Percentiles rank a stretch among this genome's conserved stretches.
These are phyloP conservation scores for Cylindrotheca closterium DNA, from an alignment of 108 stramenopile genomes.

Conservation along the genomic window DNA sequence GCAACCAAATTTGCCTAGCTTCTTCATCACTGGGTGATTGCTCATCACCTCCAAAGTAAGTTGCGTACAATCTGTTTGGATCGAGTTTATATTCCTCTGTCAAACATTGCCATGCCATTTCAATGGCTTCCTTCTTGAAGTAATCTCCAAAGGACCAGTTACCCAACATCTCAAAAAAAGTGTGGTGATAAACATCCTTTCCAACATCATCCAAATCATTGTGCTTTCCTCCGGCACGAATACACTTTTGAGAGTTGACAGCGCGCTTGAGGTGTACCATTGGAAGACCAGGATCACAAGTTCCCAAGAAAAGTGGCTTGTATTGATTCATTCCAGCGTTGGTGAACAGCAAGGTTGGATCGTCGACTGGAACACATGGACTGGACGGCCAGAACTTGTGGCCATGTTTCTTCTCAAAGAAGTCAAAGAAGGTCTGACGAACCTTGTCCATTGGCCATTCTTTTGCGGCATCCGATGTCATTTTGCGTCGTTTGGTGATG, in stretches of 20 bases:
- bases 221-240: slow-evolving; percentile 99
- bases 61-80: slow-evolving; percentile 88
- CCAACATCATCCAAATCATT: slow-evolving; percentile 99
- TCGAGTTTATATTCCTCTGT: slow-evolving; percentile 89
- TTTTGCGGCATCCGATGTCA: slow-evolving; percentile 15
- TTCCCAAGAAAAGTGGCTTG: slow-evolving; percentile 97
- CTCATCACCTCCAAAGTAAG: slow-evolving; percentile 98
- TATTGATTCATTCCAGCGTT: slow-evolving; percentile 99
- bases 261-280: slow-evolving; percentile 90
- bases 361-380: slow-evolving; percentile 98
- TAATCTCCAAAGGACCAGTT: slow-evolving; percentile 99
- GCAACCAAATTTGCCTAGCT: slow-evolving; percentile 89
- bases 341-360: slow-evolving; percentile 98
- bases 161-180: slow-evolving; percentile 99
- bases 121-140: slow-evolving; percentile 98
- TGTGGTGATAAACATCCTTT: slow-evolving; percentile 99
- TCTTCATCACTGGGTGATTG: slow-evolving; percentile 85
- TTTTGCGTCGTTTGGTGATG: slow-evolving; percentile 1
- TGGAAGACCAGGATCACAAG: slow-evolving; percentile 88
- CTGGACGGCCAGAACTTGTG: slow-evolving; percentile 88
- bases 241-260: slow-evolving; percentile 98
- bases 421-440: slow-evolving; percentile 94
- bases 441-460: slow-evolving; percentile 96
- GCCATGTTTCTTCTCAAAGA: slow-evolving; percentile 81
- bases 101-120: slow-evolving; percentile 95